These are phyloP conservation scores for Yamadazyma sp. DNA, from an alignment of 805 yeast species.

Conservation along the genomic window DNA sequence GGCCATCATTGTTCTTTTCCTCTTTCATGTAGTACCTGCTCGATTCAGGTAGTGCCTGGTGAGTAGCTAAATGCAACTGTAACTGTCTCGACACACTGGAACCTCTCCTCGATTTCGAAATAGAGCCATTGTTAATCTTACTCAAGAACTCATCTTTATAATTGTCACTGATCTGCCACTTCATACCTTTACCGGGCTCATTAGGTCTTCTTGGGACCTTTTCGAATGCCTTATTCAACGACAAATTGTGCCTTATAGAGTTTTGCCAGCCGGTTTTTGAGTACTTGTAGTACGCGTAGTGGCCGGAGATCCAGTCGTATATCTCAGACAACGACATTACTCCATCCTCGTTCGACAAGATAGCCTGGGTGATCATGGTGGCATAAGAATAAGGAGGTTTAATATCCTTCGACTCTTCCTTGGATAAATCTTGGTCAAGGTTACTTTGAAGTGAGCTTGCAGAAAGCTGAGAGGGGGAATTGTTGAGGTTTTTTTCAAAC, in stretches of 20 bases:
- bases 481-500: conserved; percentile 46
- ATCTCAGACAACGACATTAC: conserved; percentile 88
- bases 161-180: conserved; percentile 91
- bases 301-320: conserved; percentile 83
- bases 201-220: conserved; percentile 93
- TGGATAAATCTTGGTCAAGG: conserved; percentile 67
- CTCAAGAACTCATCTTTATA: conserved; percentile 81
- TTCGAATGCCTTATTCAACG: conserved; percentile 94
- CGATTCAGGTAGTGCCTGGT: conserved; percentile 52
- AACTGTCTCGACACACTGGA: conserved; percentile 78
- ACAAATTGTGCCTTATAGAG: conserved; percentile 90
- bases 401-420: conserved; percentile 86
- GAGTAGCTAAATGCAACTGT: conserved; percentile 68
- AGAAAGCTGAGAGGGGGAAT: conserved; percentile 38
- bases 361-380: conserved; percentile 97
- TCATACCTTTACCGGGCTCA: conserved; percentile 99
- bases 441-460: conserved; percentile 46
- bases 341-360: conserved; percentile 82
- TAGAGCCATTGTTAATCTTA: conserved; percentile 74
- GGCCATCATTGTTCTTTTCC: conserved; percentile 12
- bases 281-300: conserved; percentile 88
- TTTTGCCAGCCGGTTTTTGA: conserved; percentile 98
- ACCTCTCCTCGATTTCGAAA: conserved; percentile 75
- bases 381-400: conserved; percentile 98
- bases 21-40: conserved; percentile 28